These are phyloP conservation scores for Pseudocercospora pini-densiflorae DNA, from an alignment of 2,329 filamentous ascomycete species.

Conservation along the genomic window DNA sequence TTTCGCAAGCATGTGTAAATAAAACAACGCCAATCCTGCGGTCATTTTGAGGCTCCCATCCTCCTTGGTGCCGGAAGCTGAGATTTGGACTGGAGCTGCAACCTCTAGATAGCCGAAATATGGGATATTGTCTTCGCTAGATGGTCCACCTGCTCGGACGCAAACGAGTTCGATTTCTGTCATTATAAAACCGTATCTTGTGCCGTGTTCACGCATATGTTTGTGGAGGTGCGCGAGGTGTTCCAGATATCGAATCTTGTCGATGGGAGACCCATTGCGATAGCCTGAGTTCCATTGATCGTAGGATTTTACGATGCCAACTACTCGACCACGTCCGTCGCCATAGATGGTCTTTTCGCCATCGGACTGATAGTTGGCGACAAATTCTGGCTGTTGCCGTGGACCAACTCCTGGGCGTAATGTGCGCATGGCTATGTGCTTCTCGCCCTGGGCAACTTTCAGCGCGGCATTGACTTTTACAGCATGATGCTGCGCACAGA, in stretches of 20 bases:
- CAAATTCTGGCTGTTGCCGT: constrained; percentile 66
- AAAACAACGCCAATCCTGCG: constrained; percentile 76
- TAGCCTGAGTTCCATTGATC: constrained; percentile 96
- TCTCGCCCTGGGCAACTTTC: constrained; percentile 73
- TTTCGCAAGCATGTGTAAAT: constrained; percentile 72
- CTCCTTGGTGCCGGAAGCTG: constrained; percentile 38
- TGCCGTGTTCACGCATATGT: constrained; percentile 90
- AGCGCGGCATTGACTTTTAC: constrained; percentile 87
- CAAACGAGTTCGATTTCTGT: constrained; percentile 94
- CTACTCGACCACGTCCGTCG: constrained; percentile 63
- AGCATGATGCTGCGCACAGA: constrained; percentile 78
- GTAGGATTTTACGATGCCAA: constrained; percentile 88
- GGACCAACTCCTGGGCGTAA: constrained; percentile 40
- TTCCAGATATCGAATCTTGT: constrained; percentile 86
- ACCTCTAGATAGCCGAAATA: constrained; percentile 91
- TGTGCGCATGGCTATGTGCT: constrained; percentile 59
- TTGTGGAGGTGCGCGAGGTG: constrained; percentile 85
- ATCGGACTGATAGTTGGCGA: constrained; percentile 65
- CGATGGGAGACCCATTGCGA: constrained; percentile 81
- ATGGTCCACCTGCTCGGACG: constrained; percentile 73
- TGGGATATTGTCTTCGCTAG: constrained; percentile 58
- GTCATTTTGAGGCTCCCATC: constrained; percentile 61
- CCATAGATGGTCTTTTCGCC: constrained; percentile 54
- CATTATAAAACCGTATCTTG: constrained; percentile 93
- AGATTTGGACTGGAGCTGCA: constrained; percentile 59